Percentiles rank a stretch among this genome's conserved stretches.
These are phyloP conservation scores for Wallacemonas sp. DNA, from an alignment of 208 protist species.

Conservation along the genomic window DNA sequence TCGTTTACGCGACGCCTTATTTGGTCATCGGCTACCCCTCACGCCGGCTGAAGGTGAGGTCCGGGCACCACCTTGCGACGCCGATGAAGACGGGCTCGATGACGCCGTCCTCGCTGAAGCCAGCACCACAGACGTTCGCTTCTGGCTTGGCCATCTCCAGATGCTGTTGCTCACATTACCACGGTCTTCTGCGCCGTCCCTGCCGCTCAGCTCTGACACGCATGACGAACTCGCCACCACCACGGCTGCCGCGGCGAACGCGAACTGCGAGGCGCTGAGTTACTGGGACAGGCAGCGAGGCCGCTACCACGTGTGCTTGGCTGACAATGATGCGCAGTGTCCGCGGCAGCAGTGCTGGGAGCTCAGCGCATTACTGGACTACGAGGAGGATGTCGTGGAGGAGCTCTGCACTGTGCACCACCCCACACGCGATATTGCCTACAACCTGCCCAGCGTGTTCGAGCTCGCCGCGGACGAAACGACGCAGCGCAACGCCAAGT, in stretches of 20 bases:
- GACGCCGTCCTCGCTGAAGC: slow-evolving; percentile 20
- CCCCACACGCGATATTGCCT: slow-evolving; percentile 25
- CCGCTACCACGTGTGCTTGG: slow-evolving; percentile 20
- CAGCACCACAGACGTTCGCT: slow-evolving; percentile 56
- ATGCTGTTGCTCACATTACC: slow-evolving; percentile 40
- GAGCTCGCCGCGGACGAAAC: neutral
- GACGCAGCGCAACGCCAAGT: neutral
- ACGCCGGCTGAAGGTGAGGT: neutral
- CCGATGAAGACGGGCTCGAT: slow-evolving; percentile 14
- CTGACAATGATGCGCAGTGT: slow-evolving; percentile 41
- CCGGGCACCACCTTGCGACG: neutral
- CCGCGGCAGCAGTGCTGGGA: slow-evolving; percentile 48
- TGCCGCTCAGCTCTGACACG: slow-evolving; percentile 16
- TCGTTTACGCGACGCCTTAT: neutral
- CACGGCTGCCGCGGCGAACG: neutral
- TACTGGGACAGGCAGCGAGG: slow-evolving; percentile 35
- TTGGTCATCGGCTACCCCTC: neutral
- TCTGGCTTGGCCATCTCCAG: slow-evolving; percentile 75
- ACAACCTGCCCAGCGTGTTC: slow-evolving; percentile 11
- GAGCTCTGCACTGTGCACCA: slow-evolving; percentile 38
- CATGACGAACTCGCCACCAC: neutral
- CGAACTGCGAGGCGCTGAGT: slow-evolving; percentile 18
- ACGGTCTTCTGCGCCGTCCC: slow-evolving; percentile 11
- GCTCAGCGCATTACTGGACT: slow-evolving; percentile 28
- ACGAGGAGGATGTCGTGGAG: slow-evolving; percentile 28